Conservation (phyloP, 1,284 basidiomycete genomes). For the Ceratobasidium sp. region DNA sequence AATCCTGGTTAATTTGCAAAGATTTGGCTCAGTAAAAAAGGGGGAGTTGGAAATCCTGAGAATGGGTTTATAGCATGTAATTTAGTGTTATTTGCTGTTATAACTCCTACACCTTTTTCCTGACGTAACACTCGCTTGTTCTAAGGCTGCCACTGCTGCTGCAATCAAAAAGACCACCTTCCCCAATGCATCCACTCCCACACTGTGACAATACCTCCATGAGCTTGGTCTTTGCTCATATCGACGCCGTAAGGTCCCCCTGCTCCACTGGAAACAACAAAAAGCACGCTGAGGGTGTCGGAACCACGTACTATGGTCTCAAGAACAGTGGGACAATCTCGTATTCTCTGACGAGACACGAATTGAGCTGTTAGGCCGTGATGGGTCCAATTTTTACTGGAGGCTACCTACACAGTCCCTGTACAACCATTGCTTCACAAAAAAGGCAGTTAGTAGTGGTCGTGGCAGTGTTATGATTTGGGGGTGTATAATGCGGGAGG, state of each 20-base stretch:
- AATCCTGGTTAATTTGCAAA: no score
- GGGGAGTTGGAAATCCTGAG: no score
- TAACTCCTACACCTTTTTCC: no score
- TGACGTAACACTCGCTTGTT: no score
- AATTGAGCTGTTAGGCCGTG: constrained; percentile 19
- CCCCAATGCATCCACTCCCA: no score
- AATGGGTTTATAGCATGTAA: no score
- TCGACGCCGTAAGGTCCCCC: background rate
- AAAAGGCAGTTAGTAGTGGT: background rate
- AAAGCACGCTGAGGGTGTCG: background rate
- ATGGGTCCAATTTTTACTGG: background rate
- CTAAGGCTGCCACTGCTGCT: no score
- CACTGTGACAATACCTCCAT: no score
- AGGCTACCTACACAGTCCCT: constrained; percentile 1
- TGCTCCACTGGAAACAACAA: background rate
- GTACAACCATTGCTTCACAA: background rate
- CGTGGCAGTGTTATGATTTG: background rate
- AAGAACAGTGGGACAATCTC: constrained; percentile 3
- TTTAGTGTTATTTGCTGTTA: no score
- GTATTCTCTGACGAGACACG: constrained; percentile 2
- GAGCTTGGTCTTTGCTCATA: background rate
- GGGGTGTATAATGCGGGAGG: background rate
- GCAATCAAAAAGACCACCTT: no score
- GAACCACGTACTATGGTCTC: no score
- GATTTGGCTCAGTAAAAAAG: no score